Conservation (phyloP, 208 protist genomes). For the Herpetomonas samuelpessoai region DNA sequence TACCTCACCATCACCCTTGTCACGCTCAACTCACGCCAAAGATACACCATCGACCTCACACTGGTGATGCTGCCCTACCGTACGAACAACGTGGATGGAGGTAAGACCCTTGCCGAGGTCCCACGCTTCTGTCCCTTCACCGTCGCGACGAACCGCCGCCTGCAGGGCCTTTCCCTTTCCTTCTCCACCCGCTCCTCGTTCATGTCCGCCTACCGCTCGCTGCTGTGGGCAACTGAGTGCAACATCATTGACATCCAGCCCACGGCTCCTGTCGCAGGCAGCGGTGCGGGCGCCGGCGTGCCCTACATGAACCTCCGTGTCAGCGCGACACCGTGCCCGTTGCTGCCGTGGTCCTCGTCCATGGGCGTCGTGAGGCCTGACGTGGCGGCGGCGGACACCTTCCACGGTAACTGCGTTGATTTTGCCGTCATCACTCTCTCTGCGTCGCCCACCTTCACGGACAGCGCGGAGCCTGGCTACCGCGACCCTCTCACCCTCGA, state of each 20-base stretch:
- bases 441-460: slow-evolving; percentile 16
- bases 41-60: slow-evolving; percentile 69
- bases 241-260: slow-evolving; percentile 54
- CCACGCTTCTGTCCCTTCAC: slow-evolving; percentile 54
- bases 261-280: slow-evolving; percentile 13
- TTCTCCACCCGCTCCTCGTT: slow-evolving; percentile 73
- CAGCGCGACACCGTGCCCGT: slow-evolving; percentile 49
- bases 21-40: slow-evolving; percentile 54
- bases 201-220: slow-evolving; percentile 75
- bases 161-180: slow-evolving; percentile 63
- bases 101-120: slow-evolving; percentile 57
- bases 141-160: slow-evolving; percentile 37
- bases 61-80: slow-evolving; percentile 71
- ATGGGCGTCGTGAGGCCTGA: slow-evolving; percentile 16
- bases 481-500: slow-evolving; percentile 52
- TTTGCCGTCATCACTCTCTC: slow-evolving; percentile 49
- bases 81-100: slow-evolving; percentile 20
- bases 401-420: slow-evolving; percentile 47
- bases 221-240: slow-evolving; percentile 83
- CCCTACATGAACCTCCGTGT: slow-evolving; percentile 47
- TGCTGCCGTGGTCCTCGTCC: slow-evolving; percentile 56
- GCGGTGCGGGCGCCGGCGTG: neutral
- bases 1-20: slow-evolving; percentile 71
- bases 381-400: slow-evolving; percentile 27
- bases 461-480: slow-evolving; percentile 12